Conservation (phyloP, 345 rosid genomes). For the Jatropha curcas region DNA sequence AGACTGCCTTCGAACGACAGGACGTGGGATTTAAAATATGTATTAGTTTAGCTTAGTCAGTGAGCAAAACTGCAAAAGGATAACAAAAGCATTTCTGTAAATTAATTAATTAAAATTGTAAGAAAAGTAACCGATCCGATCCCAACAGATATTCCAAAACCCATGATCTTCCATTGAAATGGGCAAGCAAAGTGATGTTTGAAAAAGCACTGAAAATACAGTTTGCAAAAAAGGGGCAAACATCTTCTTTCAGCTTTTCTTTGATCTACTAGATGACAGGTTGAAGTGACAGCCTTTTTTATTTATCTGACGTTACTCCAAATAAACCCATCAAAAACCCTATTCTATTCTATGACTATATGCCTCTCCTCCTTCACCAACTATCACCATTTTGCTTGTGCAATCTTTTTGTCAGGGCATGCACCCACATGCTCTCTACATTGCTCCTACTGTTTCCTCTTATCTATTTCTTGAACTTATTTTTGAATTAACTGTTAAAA, state of each 20-base stretch:
- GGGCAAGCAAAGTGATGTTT: neutral
- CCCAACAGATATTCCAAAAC: neutral
- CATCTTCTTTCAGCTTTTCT: neutral
- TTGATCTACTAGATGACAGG: neutral
- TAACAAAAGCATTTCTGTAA: no score
- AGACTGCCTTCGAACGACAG: no score
- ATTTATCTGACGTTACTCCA: neutral
- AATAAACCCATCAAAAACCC: neutral
- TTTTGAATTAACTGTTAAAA: no score
- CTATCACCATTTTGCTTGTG: neutral
- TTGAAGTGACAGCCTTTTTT: neutral
- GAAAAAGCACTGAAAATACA: neutral
- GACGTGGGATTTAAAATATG: no score
- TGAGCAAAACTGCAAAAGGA: no score
- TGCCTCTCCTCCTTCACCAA: neutral
- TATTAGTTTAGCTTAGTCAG: no score
- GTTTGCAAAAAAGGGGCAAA: slow-evolving; percentile 4
- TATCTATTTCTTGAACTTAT: neutral
- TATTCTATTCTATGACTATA: no score
- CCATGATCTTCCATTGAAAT: neutral
- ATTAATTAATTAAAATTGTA: no score
- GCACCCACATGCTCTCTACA: neutral
- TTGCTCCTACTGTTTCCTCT: no score
- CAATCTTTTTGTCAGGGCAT: neutral
- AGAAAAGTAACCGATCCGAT: neutral